Evolutionary conservation across 2,329 filamentous ascomycete species (phyloP).

Genomic region (Fusarium sp.): DNA sequence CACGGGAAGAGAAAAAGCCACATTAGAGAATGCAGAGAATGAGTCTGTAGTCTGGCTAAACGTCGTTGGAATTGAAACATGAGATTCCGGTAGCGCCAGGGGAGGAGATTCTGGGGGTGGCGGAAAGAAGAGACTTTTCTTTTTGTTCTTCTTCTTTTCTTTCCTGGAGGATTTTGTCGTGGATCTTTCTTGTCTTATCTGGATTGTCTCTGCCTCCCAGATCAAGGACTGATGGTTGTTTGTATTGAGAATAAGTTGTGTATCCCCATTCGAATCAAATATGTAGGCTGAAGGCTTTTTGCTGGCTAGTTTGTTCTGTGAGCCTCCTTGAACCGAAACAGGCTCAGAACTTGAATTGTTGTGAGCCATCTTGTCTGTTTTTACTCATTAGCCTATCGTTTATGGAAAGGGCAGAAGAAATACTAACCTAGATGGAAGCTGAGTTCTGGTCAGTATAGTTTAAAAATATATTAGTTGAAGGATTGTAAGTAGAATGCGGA

Average conservation of each 20-base stretch:
- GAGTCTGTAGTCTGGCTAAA: accelerated
- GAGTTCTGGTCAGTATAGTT: too few species aligned
- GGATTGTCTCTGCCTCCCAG: not conserved
- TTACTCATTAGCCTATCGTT: not conserved
- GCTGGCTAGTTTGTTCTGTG: accelerated
- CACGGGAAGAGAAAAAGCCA: accelerated
- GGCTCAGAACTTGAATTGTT: accelerated
- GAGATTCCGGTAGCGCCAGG: not conserved
- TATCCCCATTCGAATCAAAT: not conserved
- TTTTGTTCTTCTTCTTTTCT: not conserved
- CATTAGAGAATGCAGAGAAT: accelerated
- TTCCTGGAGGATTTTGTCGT: not conserved
- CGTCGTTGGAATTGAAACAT: accelerated
- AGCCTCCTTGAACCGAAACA: accelerated
- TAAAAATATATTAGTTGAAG: too few species aligned
- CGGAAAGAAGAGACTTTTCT: not conserved
- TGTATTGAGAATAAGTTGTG: not conserved
- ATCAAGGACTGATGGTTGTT: accelerated
- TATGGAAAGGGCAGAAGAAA: too few species aligned
- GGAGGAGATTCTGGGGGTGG: not conserved
- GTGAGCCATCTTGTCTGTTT: not conserved
- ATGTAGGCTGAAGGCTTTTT: not conserved
- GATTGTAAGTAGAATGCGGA: too few species aligned
- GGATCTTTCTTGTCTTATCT: not conserved
- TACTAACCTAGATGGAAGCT: too few species aligned